Base-by-base conservation (phyloP, 139 green algal genomes). In the Desmodesmus armatus region DNA sequence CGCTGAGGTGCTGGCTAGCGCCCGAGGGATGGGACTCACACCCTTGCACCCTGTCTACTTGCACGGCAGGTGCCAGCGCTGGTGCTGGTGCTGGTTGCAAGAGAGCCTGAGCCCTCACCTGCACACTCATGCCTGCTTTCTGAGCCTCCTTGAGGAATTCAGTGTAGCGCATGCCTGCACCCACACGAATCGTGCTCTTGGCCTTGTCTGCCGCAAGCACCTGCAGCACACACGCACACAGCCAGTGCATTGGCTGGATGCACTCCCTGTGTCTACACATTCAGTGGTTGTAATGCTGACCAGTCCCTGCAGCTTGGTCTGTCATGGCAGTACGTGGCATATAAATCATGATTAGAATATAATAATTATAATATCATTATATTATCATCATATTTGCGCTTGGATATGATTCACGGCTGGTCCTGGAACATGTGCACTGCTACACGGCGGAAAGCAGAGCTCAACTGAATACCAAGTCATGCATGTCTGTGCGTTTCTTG, bases 91-190 rank as follows among this genome's bases (percentile, higher is more conserved):
- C 15, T 31, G 27, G 63, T 21, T 1, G n/a, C 23, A 37, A n/a
- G 15, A 21, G 29, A 4, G 17, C 0, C 23, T 40, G 31, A 11
- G 2, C 11, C 7, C 41, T 21, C 44, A 85, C 78, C 63, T 77
- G 78, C 29, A 85, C 63, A 7, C 63, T 78, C 78, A 85, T 78
- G 55, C 62, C 41, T n/a, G 60, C 62, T 27, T 65, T 58, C 0
- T 63, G 67, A 3, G 78, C 78, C 58, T 74, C 35, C 21, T 60
- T 41, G 17, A 74, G 47, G 3, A 85, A 43, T 25, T 63, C 78
- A 0, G 67, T 85, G 3, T 77, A 62, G 55, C 31, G 37, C 78
- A 84, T 84, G 9, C 78, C 78, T 15, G 78, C 78, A 2, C 60
- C 60, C 21, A 84, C 78, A 21, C 58, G 35, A 60, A 84, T 84